A percentile compares a stretch with the other conserved stretches of the same genome.
phyloP scores from a whole-genome alignment of 441 rosid genomes.

The Melastoma candidum region DNA sequence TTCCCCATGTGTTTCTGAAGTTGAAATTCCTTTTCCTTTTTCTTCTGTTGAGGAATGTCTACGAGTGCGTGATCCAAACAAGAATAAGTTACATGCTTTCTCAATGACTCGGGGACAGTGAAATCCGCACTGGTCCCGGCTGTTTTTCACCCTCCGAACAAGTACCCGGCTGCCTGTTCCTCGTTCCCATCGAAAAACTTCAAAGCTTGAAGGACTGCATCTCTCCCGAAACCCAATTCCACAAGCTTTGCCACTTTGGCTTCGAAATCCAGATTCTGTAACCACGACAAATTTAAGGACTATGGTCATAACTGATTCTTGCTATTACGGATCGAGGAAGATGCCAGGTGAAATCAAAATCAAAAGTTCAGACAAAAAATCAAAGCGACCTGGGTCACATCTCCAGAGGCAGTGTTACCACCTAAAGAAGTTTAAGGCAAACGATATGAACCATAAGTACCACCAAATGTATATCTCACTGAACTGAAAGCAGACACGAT shows the following conservation, averaged over 20 bases:
- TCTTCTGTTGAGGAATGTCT: neutral
- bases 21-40: neutral
- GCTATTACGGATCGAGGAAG: too few species aligned
- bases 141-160: conserved; percentile 58
- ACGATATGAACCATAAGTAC: neutral
- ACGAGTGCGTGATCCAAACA: too few species aligned
- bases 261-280: conserved; percentile 76
- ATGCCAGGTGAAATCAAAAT: neutral
- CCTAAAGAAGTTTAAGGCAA: conserved; percentile 24
- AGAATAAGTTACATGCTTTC: too few species aligned
- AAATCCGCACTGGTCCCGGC: too few species aligned
- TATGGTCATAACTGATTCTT: too few species aligned
- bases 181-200: conserved; percentile 69
- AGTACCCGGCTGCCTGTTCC: conserved; percentile 98
- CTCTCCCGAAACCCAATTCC: conserved; percentile 75
- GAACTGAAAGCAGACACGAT: neutral
- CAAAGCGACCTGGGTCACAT: conserved; percentile 33
- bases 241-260: conserved; percentile 79
- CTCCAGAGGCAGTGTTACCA: conserved; percentile 15
- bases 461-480: too few species aligned
- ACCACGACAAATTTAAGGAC: neutral
- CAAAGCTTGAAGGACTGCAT: conserved; percentile 73
- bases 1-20: neutral
- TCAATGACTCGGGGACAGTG: too few species aligned
- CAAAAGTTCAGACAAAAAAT: neutral